Percentiles rank a stretch among this genome's conserved stretches.
Conservation (phyloP, 2,329 filamentous ascomycete species). For the Escovopsis sp. region DNA sequence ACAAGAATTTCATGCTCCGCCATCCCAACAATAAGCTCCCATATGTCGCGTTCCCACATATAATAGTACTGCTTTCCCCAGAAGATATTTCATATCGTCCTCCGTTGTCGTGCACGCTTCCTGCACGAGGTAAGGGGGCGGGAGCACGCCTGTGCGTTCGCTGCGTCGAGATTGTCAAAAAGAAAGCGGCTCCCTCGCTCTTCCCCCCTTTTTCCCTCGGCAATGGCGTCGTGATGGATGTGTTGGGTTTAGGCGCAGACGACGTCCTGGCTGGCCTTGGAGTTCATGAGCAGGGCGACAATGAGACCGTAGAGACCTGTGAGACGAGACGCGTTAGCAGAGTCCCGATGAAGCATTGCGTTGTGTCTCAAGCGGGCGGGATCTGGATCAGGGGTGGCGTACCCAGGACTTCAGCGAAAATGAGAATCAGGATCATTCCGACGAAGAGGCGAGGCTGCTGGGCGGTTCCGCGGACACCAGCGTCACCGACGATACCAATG, state of each 20-base stretch:
- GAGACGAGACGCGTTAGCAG: constrained; percentile 10
- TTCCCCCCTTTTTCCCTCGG: neutral
- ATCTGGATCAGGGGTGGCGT: constrained; percentile 21
- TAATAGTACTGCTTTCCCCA: constrained; percentile 1
- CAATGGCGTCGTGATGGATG: neutral
- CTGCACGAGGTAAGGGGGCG: no score
- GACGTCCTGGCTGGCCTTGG: constrained; percentile 57
- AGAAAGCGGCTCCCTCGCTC: no score
- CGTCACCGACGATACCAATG: constrained; percentile 32
- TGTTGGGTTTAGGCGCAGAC: constrained; percentile 26
- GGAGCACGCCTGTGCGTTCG: no score
- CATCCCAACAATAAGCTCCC: constrained; percentile 12
- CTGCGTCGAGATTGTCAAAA: constrained; percentile 1
- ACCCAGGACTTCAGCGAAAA: constrained; percentile 76
- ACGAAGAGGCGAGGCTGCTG: constrained; percentile 32
- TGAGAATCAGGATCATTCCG: constrained; percentile 33
- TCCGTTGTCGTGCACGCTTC: no score
- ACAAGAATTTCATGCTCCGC: constrained; percentile 9
- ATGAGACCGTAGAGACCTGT: constrained; percentile 96
- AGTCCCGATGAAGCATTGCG: no score
- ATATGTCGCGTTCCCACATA: constrained; percentile 1
- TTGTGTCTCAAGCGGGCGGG: no score
- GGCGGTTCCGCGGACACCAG: constrained; percentile 30
- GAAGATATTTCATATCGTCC: neutral
- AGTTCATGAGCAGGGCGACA: constrained; percentile 99